These are phyloP conservation scores for Penicillium hesseltinei DNA, from an alignment of 2,329 filamentous ascomycete species.

Conservation along the genomic window DNA sequence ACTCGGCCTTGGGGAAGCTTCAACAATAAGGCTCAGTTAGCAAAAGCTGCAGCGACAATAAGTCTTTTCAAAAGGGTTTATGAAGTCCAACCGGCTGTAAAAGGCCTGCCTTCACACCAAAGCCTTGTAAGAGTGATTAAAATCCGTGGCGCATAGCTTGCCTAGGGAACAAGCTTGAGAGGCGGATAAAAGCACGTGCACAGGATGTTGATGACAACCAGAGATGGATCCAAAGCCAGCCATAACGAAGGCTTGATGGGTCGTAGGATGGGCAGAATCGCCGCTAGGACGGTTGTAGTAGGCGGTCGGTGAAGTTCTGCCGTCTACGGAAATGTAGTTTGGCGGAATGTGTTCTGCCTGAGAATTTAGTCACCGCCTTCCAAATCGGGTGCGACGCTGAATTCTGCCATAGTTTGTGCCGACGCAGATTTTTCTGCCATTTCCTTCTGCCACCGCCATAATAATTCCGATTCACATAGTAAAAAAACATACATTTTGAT, in stretches of 20 bases:
- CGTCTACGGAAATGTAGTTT: not conserved
- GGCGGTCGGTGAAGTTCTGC: constrained; percentile 24
- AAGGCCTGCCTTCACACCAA: constrained; percentile 34
- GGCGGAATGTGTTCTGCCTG: no score
- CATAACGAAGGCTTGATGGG: not conserved
- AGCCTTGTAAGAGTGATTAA: constrained; percentile 26
- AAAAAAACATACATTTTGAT: no score
- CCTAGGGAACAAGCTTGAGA: constrained; percentile 2
- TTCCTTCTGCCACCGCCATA: no score
- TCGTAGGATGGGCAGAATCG: constrained; percentile 16
- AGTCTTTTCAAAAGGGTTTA: constrained; percentile 30
- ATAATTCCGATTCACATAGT: no score
- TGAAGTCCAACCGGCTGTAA: constrained; percentile 45
- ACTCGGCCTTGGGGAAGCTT: constrained; percentile 29
- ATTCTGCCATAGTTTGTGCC: no score
- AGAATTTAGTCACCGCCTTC: no score
- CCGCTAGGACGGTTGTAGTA: constrained; percentile 18
- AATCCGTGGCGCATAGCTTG: constrained; percentile 14
- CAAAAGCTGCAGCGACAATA: constrained; percentile 31
- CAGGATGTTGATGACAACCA: constrained; percentile 3
- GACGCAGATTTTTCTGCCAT: no score
- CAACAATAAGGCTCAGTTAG: constrained; percentile 36
- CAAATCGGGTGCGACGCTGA: no score
- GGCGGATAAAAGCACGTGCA: not conserved
- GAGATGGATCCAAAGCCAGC: constrained; percentile 10